These are phyloP conservation scores for Spinellus fusiger DNA, from an alignment of 192 early-diverging fungal species.

Conservation along the genomic window DNA sequence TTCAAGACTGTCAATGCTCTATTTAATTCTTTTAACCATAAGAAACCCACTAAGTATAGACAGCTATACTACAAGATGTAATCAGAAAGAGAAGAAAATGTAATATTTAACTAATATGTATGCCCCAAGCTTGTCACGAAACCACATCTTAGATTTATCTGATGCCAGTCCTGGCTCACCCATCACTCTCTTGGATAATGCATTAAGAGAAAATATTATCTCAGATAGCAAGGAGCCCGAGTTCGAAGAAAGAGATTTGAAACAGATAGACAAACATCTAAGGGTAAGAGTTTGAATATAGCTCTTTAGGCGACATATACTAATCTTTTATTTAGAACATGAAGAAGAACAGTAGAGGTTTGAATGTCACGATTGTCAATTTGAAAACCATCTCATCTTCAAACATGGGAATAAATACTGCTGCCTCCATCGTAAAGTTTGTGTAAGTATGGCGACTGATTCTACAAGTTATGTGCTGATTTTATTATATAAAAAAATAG, in stretches of 20 bases:
- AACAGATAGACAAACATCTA: background rate
- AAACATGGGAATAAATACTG: background rate
- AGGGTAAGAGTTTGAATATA: conserved; percentile 11
- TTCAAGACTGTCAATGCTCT: background rate
- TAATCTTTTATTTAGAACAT: conserved; percentile 12
- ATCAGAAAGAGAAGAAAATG: background rate
- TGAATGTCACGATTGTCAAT: background rate
- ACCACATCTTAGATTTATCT: conserved; percentile 7
- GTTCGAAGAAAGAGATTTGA: conserved; percentile 3
- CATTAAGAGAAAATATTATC: conserved; percentile 1
- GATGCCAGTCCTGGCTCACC: conserved; percentile 3
- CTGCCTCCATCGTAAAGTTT: conserved; percentile 9
- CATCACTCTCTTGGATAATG: background rate
- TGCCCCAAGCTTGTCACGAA: conserved; percentile 8
- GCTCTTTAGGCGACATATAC: conserved; percentile 4
- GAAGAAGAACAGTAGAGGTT: conserved; percentile 1
- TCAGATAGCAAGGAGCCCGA: conserved; percentile 2
- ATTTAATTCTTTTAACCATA: conserved; percentile 6
- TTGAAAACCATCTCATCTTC: background rate
- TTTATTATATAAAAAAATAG: conserved; percentile 16
- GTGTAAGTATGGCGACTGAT: conserved; percentile 10
- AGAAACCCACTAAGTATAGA: background rate
- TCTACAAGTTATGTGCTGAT: conserved; percentile 6
- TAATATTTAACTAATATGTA: conserved; percentile 8
- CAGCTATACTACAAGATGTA: background rate